Evolutionary conservation across 2,329 filamentous ascomycete genomes (phyloP).

Genomic region (Clonostachys chloroleuca): DNA sequence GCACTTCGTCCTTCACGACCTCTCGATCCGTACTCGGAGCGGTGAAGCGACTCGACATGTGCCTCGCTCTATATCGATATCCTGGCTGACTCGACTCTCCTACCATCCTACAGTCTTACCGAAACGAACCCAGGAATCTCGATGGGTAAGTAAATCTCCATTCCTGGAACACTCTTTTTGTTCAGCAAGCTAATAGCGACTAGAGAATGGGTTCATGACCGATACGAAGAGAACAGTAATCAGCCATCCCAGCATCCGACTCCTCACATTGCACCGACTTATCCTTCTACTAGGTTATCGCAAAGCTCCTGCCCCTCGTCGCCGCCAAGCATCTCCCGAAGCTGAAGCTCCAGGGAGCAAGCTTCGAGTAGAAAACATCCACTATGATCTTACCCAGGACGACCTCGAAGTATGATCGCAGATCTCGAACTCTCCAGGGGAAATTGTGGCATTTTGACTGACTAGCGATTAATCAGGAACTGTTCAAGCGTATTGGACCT

Average conservation of each 20-base stretch:
- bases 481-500: constrained; percentile 75
- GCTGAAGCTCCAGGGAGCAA: constrained; percentile 37
- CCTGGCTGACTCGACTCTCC: constrained; percentile 27
- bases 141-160: constrained; percentile 53
- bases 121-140: constrained; percentile 61
- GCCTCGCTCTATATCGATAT: constrained; percentile 21
- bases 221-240: constrained; percentile 70
- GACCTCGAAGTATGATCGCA: constrained; percentile 64
- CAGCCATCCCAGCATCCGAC: neutral
- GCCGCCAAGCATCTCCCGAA: constrained; percentile 34
- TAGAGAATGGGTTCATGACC: constrained; percentile 93
- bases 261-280: constrained; percentile 5
- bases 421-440: neutral
- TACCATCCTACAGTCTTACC: constrained; percentile 51
- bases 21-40: constrained; percentile 19
- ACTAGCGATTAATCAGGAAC: constrained; percentile 51
- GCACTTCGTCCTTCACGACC: constrained; percentile 1
- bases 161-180: neutral
- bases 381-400: constrained; percentile 84
- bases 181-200: constrained; percentile 12
- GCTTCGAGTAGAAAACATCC: constrained; percentile 82
- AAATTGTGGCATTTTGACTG: neutral
- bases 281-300: constrained; percentile 26
- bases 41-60: constrained; percentile 20
- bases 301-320: constrained; percentile 32